Percentiles rank a stretch among this genome's conserved stretches.
Evolutionary conservation across 768 basidiomycete genomes (phyloP).

Genomic region (Suillus cothurnatus): DNA sequence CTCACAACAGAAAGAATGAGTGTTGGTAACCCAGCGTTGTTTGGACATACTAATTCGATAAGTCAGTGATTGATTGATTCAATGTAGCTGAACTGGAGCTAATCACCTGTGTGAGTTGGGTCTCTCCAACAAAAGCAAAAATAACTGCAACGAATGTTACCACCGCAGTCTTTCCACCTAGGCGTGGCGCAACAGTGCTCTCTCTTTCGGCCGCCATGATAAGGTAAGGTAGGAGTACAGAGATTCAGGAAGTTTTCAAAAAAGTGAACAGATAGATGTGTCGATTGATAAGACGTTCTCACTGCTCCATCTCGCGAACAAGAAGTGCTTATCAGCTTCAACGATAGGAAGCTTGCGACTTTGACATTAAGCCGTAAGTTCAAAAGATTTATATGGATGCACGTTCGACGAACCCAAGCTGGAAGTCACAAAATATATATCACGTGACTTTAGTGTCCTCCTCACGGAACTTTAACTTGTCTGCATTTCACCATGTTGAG

Average conservation of each 20-base stretch:
- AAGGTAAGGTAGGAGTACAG: not conserved
- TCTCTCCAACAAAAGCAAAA: slow-evolving; percentile 76
- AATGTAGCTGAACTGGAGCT: not conserved
- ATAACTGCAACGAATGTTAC: slow-evolving; percentile 61
- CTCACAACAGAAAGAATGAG: slow-evolving; percentile 88
- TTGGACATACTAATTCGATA: slow-evolving; percentile 68
- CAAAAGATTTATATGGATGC: too few species aligned
- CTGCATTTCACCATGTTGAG: slow-evolving; percentile 53
- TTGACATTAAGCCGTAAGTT: not conserved
- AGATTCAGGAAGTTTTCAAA: not conserved
- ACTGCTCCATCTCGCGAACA: slow-evolving; percentile 5
- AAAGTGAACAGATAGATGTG: not conserved
- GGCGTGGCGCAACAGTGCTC: slow-evolving; percentile 20
- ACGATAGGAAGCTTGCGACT: not conserved
- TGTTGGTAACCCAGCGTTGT: slow-evolving; percentile 76
- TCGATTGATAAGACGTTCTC: not conserved
- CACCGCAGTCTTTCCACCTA: slow-evolving; percentile 52
- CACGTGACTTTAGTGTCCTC: slow-evolving; percentile 10
- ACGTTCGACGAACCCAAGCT: too few species aligned
- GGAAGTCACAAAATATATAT: not conserved
- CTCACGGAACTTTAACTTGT: slow-evolving; percentile 3
- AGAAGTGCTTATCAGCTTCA: not conserved
- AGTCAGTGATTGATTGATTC: slow-evolving; percentile 8
- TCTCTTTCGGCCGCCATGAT: slow-evolving; percentile 10
- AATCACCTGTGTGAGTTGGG: slow-evolving; percentile 72